Conservation (phyloP, 169 alveolate genomes). For the Plasmodium coatneyi region DNA sequence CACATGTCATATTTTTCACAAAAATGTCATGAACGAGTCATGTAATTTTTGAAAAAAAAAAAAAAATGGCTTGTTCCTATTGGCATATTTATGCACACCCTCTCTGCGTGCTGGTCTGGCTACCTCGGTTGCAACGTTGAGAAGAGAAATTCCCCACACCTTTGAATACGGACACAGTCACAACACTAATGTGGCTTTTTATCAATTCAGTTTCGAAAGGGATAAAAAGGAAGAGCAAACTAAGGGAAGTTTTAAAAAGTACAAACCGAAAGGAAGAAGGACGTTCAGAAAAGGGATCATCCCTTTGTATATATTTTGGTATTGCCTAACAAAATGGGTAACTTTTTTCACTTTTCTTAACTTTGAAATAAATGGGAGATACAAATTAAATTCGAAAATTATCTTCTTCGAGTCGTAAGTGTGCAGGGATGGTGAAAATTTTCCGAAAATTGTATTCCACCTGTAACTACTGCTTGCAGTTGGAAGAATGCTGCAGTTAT, state of each 20-base stretch:
- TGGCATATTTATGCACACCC: background rate
- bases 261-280: background rate
- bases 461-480: background rate
- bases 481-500: background rate
- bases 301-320: background rate
- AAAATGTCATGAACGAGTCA: background rate
- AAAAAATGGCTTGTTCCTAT: background rate
- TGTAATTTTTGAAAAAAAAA: background rate
- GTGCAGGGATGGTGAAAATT: background rate
- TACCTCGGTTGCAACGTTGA: background rate
- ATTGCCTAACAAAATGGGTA: background rate
- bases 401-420: background rate
- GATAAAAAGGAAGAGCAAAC: background rate
- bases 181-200: background rate
- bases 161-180: background rate
- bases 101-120: background rate
- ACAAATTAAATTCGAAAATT: background rate
- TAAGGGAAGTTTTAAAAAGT: background rate
- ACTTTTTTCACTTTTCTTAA: background rate
- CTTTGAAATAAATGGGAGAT: background rate
- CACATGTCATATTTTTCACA: background rate
- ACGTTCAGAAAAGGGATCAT: background rate
- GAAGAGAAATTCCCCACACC: background rate
- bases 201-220: background rate
- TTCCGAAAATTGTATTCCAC: background rate